phyloP scores from a whole-genome alignment of 768 basidiomycete species.

The Mycena kentingensis region DNA sequence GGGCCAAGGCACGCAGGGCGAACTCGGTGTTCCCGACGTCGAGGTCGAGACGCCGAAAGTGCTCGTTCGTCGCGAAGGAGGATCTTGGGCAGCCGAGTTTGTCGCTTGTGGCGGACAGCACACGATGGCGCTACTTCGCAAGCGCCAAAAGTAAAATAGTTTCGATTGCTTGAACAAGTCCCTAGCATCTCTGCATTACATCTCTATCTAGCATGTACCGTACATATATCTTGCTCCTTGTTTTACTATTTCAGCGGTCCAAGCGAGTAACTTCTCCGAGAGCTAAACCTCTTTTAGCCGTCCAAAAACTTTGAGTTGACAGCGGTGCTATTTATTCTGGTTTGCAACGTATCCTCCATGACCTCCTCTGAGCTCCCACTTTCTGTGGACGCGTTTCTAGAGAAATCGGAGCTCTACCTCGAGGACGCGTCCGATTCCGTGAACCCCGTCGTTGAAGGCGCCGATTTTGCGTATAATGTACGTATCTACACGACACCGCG shows the following conservation, averaged over 20 bases:
- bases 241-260: not conserved
- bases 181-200: slow-evolving; percentile 9
- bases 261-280: slow-evolving; percentile 1
- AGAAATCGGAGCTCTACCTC: slow-evolving; percentile 33
- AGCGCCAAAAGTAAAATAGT: slow-evolving; percentile 42
- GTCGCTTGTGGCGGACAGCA: slow-evolving; percentile 82
- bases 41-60: slow-evolving; percentile 64
- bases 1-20: slow-evolving; percentile 79
- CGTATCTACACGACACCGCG: slow-evolving; percentile 20
- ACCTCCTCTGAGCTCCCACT: not conserved
- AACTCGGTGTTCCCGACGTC: slow-evolving; percentile 65
- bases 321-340: slow-evolving; percentile 11
- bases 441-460: slow-evolving; percentile 64
- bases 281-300: not conserved
- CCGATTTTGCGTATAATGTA: slow-evolving; percentile 62
- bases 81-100: slow-evolving; percentile 63
- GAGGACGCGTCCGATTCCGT: slow-evolving; percentile 22
- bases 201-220: slow-evolving; percentile 15
- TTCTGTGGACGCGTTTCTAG: slow-evolving; percentile 16
- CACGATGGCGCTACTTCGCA: slow-evolving; percentile 70
- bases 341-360: slow-evolving; percentile 11
- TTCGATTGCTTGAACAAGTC: slow-evolving; percentile 8
- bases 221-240: slow-evolving; percentile 17
- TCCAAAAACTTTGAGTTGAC: not conserved
- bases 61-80: slow-evolving; percentile 73